phyloP scores from a whole-genome alignment of 768 basidiomycete genomes.

The Xerocomellus intermedius region DNA sequence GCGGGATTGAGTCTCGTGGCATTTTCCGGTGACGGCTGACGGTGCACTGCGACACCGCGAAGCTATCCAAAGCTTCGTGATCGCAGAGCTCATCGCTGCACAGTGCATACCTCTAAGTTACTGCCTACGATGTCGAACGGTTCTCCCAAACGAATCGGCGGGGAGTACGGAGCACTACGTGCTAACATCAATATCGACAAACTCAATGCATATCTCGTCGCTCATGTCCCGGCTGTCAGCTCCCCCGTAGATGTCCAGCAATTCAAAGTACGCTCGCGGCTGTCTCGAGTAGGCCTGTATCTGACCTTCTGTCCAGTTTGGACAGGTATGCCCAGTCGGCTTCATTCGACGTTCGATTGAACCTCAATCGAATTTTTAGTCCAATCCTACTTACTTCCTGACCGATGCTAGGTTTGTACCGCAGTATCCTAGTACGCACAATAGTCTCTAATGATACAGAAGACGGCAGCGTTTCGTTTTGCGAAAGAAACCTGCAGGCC shows the following conservation, averaged over 20 bases:
- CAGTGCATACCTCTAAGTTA: not conserved
- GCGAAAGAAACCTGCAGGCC: conserved; percentile 89
- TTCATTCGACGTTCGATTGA: not conserved
- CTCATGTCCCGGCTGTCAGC: conserved; percentile 51
- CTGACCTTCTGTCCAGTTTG: conserved; percentile 55
- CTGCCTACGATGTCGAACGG: conserved; percentile 19
- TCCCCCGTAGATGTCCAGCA: conserved; percentile 81
- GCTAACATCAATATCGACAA: conserved; percentile 63
- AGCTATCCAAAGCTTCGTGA: no score
- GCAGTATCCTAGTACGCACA: not conserved
- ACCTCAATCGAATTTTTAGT: conserved; percentile 44
- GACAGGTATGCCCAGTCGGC: conserved; percentile 58
- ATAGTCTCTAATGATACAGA: not conserved
- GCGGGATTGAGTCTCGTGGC: no score
- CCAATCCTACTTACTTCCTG: conserved; percentile 95
- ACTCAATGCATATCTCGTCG: conserved; percentile 64
- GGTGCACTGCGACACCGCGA: no score
- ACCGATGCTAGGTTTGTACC: conserved; percentile 64
- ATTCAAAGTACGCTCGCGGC: conserved; percentile 67
- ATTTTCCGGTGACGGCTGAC: not conserved
- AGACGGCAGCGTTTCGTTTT: conserved; percentile 73
- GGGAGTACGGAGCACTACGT: conserved; percentile 72
- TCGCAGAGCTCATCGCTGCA: no score
- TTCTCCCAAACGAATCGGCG: conserved; percentile 54
- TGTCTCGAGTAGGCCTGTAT: not conserved